Percentiles rank a stretch among this genome's conserved stretches.
Conservation (phyloP, 257 asterid species). For the Sherardia arvensis region DNA sequence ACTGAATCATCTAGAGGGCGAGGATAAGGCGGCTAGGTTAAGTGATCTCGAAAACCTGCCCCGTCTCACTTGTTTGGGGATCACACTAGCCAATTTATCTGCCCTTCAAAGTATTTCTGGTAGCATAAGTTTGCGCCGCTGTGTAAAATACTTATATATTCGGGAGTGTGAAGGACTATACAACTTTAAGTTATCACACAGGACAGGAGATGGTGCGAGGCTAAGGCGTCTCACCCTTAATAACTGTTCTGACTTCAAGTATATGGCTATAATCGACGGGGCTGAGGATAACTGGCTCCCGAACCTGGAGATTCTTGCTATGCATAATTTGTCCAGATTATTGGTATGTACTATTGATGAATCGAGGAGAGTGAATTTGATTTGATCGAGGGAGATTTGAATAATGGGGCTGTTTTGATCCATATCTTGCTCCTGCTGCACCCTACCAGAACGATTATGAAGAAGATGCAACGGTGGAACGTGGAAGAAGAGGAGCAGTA, state of each 20-base stretch:
- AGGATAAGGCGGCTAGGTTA: conserved; percentile 22
- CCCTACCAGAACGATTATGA: too few relatives aligned
- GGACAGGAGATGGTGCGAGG: conserved; percentile 36
- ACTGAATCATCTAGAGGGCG: conserved; percentile 12
- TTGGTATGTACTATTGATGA: too few relatives aligned
- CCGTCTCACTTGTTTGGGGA: conserved; percentile 21
- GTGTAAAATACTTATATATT: conserved; percentile 37
- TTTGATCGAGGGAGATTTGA: too few relatives aligned
- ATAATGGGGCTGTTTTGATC: too few relatives aligned
- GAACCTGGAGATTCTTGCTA: conserved; percentile 37
- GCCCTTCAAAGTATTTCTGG: conserved; percentile 24
- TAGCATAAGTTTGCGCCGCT: conserved; percentile 19
- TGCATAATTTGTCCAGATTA: too few relatives aligned
- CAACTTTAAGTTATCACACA: conserved; percentile 27
- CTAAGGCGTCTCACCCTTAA: conserved; percentile 38
- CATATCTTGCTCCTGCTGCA: too few relatives aligned
- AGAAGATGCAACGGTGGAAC: too few relatives aligned
- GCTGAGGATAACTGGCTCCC: conserved; percentile 34
- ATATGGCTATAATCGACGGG: conserved; percentile 24
- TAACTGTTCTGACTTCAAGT: conserved; percentile 28
- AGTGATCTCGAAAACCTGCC: conserved; percentile 24
- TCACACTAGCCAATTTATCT: conserved; percentile 25
- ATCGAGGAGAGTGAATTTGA: too few relatives aligned
- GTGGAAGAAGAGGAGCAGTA: too few relatives aligned
- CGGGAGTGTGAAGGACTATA: conserved; percentile 38